Evolutionary conservation across 495 filamentous ascomycete species (phyloP).

Genomic region (Massariosphaeria phaeospora): DNA sequence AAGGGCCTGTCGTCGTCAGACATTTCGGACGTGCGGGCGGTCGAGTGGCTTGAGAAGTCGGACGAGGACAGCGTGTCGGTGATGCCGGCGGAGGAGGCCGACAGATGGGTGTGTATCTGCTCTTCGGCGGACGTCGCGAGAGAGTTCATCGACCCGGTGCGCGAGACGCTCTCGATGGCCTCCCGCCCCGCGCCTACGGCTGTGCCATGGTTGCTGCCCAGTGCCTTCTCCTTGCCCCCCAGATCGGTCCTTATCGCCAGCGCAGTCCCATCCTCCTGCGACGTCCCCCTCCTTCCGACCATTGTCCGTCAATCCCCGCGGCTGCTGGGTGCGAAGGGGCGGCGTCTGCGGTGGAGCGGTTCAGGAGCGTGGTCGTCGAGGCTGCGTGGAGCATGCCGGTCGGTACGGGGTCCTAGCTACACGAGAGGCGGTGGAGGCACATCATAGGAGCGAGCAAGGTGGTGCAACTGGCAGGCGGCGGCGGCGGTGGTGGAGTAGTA

Average conservation of each 20-base stretch:
- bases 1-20: conserved; percentile 21
- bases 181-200: not conserved
- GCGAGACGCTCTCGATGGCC: conserved; percentile 4
- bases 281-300: conserved; percentile 14
- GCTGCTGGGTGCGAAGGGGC: not conserved
- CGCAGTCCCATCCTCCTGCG: conserved; percentile 11
- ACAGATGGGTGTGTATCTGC: conserved; percentile 17
- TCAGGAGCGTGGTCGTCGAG: conserved; percentile 11
- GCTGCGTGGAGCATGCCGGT: conserved; percentile 18
- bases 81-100: conserved; percentile 21
- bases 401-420: not conserved
- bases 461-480: not conserved
- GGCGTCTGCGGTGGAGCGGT: not conserved
- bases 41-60: conserved; percentile 23
- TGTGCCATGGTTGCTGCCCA: not conserved
- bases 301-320: conserved; percentile 1
- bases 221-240: conserved; percentile 4
- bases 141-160: conserved; percentile 11
- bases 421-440: not conserved
- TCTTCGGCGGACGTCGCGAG: conserved; percentile 21
- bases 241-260: conserved; percentile 24
- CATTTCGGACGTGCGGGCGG: conserved; percentile 29
- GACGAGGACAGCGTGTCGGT: conserved; percentile 25
- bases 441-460: not conserved
- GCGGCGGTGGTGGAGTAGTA: not conserved